Percentiles rank a stretch among this genome's conserved stretches.
Evolutionary conservation across 371 early-diverging fungal species (phyloP).

Genomic region (Massospora cicadina): DNA sequence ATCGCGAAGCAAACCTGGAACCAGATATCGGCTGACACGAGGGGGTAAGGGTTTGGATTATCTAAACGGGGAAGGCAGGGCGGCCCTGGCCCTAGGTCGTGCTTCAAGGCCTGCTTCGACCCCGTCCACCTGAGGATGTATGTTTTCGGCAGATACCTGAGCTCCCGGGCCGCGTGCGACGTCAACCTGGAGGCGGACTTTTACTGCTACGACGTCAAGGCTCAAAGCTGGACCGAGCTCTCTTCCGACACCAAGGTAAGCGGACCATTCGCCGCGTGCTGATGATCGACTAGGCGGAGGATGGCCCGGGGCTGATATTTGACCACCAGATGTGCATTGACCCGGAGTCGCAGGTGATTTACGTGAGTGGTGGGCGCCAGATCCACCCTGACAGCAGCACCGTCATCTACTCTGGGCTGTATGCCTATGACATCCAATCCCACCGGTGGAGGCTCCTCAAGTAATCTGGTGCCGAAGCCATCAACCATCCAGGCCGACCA

Average conservation of each 20-base stretch:
- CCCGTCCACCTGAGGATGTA: constrained; percentile 49
- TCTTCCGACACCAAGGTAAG: constrained; percentile 51
- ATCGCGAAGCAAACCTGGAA: constrained; percentile 44
- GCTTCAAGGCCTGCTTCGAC: constrained; percentile 85
- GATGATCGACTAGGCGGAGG: constrained; percentile 25
- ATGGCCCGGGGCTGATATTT: constrained; percentile 77
- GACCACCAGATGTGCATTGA: constrained; percentile 93
- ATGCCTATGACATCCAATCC: constrained; percentile 42
- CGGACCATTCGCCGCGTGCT: not conserved
- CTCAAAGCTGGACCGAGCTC: constrained; percentile 49
- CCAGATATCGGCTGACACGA: constrained; percentile 52
- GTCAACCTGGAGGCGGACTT: constrained; percentile 59
- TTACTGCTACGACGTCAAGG: constrained; percentile 60
- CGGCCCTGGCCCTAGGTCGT: constrained; percentile 79
- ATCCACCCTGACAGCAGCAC: constrained; percentile 35
- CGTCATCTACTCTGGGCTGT: constrained; percentile 66
- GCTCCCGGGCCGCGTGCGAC: constrained; percentile 38
- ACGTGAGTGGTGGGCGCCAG: constrained; percentile 79
- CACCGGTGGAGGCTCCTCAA: constrained; percentile 47
- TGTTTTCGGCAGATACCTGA: constrained; percentile 74
- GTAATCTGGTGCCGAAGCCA: constrained; percentile 13
- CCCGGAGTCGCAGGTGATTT: constrained; percentile 38
- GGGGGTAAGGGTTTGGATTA: constrained; percentile 22
- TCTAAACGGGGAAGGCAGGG: constrained; percentile 29
- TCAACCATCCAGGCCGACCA: not conserved